Conservation (phyloP, 352 stramenopile species). For the Phytophthora pluvialis region DNA sequence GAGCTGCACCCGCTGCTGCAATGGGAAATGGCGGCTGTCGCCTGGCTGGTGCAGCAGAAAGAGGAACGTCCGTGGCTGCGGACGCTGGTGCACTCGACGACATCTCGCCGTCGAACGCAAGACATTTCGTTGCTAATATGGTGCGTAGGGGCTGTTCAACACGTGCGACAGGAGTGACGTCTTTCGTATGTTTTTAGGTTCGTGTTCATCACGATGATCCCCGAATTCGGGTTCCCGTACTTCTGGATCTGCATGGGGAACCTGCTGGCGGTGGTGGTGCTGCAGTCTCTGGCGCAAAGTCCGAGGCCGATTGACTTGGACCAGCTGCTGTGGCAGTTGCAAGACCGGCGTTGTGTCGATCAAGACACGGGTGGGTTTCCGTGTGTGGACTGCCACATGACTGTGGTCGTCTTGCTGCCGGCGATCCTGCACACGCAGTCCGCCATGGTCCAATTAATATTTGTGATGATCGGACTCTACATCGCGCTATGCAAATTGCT, state of each 20-base stretch:
- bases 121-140: slow-evolving; percentile 74
- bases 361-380: slow-evolving; percentile 63
- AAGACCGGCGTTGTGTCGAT: slow-evolving; percentile 42
- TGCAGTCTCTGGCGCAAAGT: slow-evolving; percentile 56
- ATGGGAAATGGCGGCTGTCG: slow-evolving; percentile 56
- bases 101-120: slow-evolving; percentile 59
- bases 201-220: slow-evolving; percentile 60
- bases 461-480: slow-evolving; percentile 20
- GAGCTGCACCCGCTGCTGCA: slow-evolving; percentile 60
- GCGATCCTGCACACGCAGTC: slow-evolving; percentile 53
- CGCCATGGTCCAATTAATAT: slow-evolving; percentile 34
- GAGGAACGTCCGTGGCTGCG: slow-evolving; percentile 46
- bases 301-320: slow-evolving; percentile 65
- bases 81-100: slow-evolving; percentile 53
- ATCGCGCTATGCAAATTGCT: slow-evolving; percentile 55
- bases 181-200: slow-evolving; percentile 43
- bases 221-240: slow-evolving; percentile 68
- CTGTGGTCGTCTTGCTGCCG: slow-evolving; percentile 69
- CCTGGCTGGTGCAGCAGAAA: slow-evolving; percentile 44
- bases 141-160: slow-evolving; percentile 24
- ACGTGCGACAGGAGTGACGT: slow-evolving; percentile 8
- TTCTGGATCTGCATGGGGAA: slow-evolving; percentile 75
- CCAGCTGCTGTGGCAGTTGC: slow-evolving; percentile 29
- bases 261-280: slow-evolving; percentile 47
- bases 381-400: slow-evolving; percentile 81